Base-by-base conservation (phyloP, 2,329 filamentous ascomycete species). In the Fonsecaea nubica region DNA sequence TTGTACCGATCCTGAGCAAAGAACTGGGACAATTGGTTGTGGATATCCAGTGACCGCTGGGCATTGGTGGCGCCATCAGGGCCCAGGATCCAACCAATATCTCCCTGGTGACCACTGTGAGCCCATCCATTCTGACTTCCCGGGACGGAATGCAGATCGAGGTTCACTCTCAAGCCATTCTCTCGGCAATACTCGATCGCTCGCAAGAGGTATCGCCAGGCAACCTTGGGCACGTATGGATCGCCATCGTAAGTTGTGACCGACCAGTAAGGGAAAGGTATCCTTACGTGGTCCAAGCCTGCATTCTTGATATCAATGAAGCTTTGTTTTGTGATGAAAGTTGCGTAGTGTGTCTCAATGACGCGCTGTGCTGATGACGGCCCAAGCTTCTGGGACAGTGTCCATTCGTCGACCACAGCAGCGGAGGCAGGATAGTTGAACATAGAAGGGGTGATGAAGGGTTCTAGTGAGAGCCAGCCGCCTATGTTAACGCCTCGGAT, bases 111-210 rank as follows among this genome's bases (percentile, higher is more conserved):
- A 0, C 95, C 95, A 72, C 92, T 96, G 78, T 99, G 95, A 74
- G 97, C 97, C 94, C 94, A 98, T 1, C 95, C 95, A 74, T 99
- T 99, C 76, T 98, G 95, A 67, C 91, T 94, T 0, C 95, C 95
- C 0, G 94, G 94, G 0, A 95, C 83, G n/a, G 86, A 93, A 79
- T 99, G 95, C 4, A 97, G 81, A 77, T 99, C 95, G 3, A 99
- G 87, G 69, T 98, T 98, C 48, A 99, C 88, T 1, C 95, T 90
- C 4, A 99, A 82, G 0, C 95, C 95, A 77, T 97, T 91, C 75
- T 96, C 93, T 32, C 95, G 90, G 53, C 91, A 92, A 86, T 92
- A 99, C 77, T 99, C 95, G 71, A 99, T 97, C 9, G 86, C 92
- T 15, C 95, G 89, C 9, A 99, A 86, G 1, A 99, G 88, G 75